phyloP scores from a whole-genome alignment of 805 yeast genomes.

The Kodamaea lidongshanica region DNA sequence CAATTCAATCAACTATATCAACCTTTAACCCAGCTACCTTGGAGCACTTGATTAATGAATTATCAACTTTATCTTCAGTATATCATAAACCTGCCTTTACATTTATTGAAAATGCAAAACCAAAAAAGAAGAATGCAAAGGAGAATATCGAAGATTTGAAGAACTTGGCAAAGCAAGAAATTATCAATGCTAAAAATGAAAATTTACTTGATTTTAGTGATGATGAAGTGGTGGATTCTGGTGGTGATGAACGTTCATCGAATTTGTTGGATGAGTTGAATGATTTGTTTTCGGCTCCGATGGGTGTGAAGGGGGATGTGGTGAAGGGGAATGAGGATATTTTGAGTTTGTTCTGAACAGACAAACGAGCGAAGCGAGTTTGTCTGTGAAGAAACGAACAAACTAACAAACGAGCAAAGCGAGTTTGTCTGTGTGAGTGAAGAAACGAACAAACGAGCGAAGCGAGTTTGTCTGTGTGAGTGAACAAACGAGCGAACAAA shows the following conservation, averaged over 20 bases:
- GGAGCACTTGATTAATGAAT: conserved; percentile 62
- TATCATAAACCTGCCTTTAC: conserved; percentile 76
- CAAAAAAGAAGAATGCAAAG: conserved; percentile 13
- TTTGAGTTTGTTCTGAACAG: too few species aligned
- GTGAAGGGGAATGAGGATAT: too few species aligned
- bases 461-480: too few species aligned
- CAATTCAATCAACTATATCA: conserved; percentile 66
- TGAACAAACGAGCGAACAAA: too few species aligned
- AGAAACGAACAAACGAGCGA: too few species aligned
- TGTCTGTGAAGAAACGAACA: too few species aligned
- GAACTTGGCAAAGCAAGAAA: conserved; percentile 70
- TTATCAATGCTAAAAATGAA: conserved; percentile 63
- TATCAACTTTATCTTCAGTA: conserved; percentile 82
- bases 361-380: too few species aligned
- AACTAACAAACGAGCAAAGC: too few species aligned
- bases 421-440: too few species aligned
- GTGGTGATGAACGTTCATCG: conserved; percentile 15
- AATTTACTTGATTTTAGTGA: conserved; percentile 83
- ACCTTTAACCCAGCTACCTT: conserved; percentile 63
- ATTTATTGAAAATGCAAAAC: conserved; percentile 39
- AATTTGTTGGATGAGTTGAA: conserved; percentile 67
- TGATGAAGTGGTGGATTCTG: conserved; percentile 32
- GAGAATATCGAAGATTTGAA: conserved; percentile 68
- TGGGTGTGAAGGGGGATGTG: too few species aligned
- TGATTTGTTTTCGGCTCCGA: conserved; percentile 55